phyloP scores from a whole-genome alignment of 192 early-diverging fungal genomes.

The Lunasporangiospora selenospora region DNA sequence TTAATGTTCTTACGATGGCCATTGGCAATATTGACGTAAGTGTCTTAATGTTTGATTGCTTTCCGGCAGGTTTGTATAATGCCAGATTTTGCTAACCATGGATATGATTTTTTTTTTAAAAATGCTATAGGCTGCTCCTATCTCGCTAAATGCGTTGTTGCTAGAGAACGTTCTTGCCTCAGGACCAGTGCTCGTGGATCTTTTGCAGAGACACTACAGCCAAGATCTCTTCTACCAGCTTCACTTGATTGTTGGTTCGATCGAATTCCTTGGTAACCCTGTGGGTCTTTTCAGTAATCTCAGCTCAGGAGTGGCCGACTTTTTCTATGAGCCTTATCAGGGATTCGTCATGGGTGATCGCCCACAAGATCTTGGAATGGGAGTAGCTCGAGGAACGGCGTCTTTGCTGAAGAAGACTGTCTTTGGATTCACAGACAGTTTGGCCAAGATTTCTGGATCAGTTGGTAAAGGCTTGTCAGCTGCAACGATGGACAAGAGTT shows the following conservation, averaged over 20 bases:
- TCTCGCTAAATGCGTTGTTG: slow-evolving; percentile 86
- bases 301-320: slow-evolving; percentile 91
- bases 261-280: slow-evolving; percentile 97
- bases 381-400: slow-evolving; percentile 82
- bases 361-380: slow-evolving; percentile 94
- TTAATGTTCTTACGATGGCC: slow-evolving; percentile 95
- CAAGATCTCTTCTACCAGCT: slow-evolving; percentile 90
- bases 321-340: slow-evolving; percentile 98
- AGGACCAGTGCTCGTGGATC: slow-evolving; percentile 72
- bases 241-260: slow-evolving; percentile 90
- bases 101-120: neutral
- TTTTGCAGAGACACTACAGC: slow-evolving; percentile 86
- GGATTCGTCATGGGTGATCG: slow-evolving; percentile 94
- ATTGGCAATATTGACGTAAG: slow-evolving; percentile 95
- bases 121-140: slow-evolving; percentile 75
- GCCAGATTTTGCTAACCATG: slow-evolving; percentile 1
- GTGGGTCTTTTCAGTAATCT: slow-evolving; percentile 97
- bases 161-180: slow-evolving; percentile 91
- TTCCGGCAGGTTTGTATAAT: neutral
- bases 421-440: slow-evolving; percentile 93
- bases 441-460: slow-evolving; percentile 95
- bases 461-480: slow-evolving; percentile 96
- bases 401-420: slow-evolving; percentile 93
- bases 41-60: slow-evolving; percentile 11
- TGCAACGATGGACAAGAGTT: slow-evolving; percentile 92